Percentiles rank a stretch among this genome's conserved stretches.
These are phyloP conservation scores for Hygrocybe coccinea DNA, from an alignment of 768 basidiomycete species.

Conservation along the genomic window DNA sequence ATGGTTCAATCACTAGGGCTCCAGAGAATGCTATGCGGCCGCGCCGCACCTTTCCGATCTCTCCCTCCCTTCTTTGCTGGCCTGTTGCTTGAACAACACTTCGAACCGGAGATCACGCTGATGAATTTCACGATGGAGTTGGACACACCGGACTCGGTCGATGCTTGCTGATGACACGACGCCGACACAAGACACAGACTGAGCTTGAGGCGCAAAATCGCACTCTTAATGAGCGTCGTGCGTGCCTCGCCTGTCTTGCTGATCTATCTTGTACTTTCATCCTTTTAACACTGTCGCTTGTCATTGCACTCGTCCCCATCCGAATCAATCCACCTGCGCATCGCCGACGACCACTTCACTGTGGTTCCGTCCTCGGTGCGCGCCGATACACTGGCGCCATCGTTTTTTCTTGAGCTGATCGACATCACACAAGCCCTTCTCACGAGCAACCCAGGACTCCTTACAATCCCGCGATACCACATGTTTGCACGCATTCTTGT, in stretches of 20 bases:
- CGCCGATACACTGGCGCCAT: conserved; percentile 73
- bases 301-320: conserved; percentile 44
- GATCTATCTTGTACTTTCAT: conserved; percentile 53
- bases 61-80: conserved; percentile 23
- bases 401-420: conserved; percentile 11
- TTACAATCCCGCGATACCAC: background rate
- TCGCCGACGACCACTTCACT: conserved; percentile 79
- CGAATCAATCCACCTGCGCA: conserved; percentile 47
- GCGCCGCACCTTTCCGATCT: conserved; percentile 45
- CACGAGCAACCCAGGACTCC: conserved; percentile 17
- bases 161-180: conserved; percentile 51
- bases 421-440: background rate
- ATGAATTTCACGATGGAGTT: conserved; percentile 38
- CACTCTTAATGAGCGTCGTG: conserved; percentile 47
- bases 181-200: conserved; percentile 64
- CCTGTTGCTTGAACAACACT: conserved; percentile 37
- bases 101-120: conserved; percentile 29
- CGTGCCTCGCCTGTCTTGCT: conserved; percentile 50
- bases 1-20: conserved; percentile 31
- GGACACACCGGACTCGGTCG: conserved; percentile 49
- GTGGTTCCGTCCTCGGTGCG: conserved; percentile 76
- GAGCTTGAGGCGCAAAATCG: conserved; percentile 52
- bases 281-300: conserved; percentile 40
- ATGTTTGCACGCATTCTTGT: conserved; percentile 34
- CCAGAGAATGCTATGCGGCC: conserved; percentile 43